These are phyloP conservation scores for Aureobasidium sp. DNA, from an alignment of 2,329 filamentous ascomycete species.

Conservation along the genomic window DNA sequence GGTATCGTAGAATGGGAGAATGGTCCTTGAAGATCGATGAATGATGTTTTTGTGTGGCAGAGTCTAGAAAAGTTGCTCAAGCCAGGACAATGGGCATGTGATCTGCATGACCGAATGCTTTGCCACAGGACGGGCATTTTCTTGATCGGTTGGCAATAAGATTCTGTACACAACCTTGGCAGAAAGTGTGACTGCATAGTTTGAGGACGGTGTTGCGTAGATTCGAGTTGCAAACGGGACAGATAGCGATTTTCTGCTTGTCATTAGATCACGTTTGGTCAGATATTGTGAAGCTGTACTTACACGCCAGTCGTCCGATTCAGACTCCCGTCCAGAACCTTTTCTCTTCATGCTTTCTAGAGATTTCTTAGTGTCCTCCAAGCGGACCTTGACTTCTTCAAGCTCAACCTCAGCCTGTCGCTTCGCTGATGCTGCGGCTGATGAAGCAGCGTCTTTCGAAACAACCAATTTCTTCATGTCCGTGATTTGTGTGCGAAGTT, in stretches of 20 bases:
- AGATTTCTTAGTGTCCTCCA: slow-evolving; percentile 73
- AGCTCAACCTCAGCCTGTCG: slow-evolving; percentile 60
- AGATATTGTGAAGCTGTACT: slow-evolving; percentile 31
- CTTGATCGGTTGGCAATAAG: slow-evolving; percentile 81
- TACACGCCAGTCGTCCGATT: slow-evolving; percentile 80
- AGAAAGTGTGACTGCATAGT: slow-evolving; percentile 92
- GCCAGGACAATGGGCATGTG: slow-evolving; percentile 54
- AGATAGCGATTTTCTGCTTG: slow-evolving; percentile 66
- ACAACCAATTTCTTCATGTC: slow-evolving; percentile 69
- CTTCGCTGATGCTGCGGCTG: slow-evolving; percentile 53
- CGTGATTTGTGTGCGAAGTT: slow-evolving; percentile 63
- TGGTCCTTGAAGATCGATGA: background rate
- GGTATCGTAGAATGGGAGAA: background rate
- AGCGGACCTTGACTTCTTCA: slow-evolving; percentile 67
- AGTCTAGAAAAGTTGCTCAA: background rate
- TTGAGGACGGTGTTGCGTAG: slow-evolving; percentile 93
- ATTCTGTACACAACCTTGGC: slow-evolving; percentile 81
- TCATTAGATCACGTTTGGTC: background rate
- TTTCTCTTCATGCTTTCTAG: slow-evolving; percentile 80
- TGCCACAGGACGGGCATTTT: slow-evolving; percentile 91
- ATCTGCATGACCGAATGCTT: slow-evolving; percentile 84
- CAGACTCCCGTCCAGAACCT: slow-evolving; percentile 58
- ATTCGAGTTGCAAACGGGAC: slow-evolving; percentile 83
- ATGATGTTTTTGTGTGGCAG: background rate
- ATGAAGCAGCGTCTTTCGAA: slow-evolving; percentile 62